These are phyloP conservation scores for Phytopythium oedochilum DNA, from an alignment of 352 stramenopile genomes.

Conservation along the genomic window DNA sequence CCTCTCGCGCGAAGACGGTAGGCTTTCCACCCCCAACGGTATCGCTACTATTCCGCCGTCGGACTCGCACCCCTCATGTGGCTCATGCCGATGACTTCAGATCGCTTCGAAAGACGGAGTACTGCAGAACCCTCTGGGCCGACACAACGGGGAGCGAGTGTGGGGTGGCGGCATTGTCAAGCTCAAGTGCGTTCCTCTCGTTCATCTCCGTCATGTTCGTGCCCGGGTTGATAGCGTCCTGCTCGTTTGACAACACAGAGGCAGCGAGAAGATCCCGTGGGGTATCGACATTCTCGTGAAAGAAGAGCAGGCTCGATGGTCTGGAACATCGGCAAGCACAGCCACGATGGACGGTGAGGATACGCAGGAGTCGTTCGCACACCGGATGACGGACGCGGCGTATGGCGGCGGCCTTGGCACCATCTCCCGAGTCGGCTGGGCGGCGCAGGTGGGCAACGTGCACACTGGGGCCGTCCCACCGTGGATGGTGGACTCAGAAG, in stretches of 20 bases:
- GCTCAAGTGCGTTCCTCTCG: slow-evolving; percentile 15
- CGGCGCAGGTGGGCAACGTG: slow-evolving; percentile 43
- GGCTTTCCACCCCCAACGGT: not conserved
- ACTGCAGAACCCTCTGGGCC: slow-evolving; percentile 43
- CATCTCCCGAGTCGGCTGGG: slow-evolving; percentile 40
- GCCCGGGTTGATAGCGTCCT: not conserved
- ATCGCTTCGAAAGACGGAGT: slow-evolving; percentile 32
- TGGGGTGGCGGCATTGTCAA: slow-evolving; percentile 66
- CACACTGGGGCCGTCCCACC: slow-evolving; percentile 59
- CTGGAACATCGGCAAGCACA: not conserved
- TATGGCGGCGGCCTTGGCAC: slow-evolving; percentile 33
- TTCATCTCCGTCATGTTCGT: not conserved
- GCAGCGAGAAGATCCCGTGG: slow-evolving; percentile 40
- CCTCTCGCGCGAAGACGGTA: slow-evolving; percentile 13
- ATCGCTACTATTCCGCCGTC: not conserved
- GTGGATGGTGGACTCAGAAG: slow-evolving; percentile 67
- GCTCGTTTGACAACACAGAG: not conserved
- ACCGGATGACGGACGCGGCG: slow-evolving; percentile 48
- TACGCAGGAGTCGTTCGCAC: slow-evolving; percentile 8
- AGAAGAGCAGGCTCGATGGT: slow-evolving; percentile 24
- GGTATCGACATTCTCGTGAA: slow-evolving; percentile 52
- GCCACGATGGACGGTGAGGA: not conserved
- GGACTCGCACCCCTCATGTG: not conserved
- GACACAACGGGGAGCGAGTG: slow-evolving; percentile 45
- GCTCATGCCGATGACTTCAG: not conserved